A percentile compares a stretch with the other conserved stretches of the same genome.
Conservation (phyloP, 2,329 filamentous ascomycete species). For the Diaporthe batatas region DNA sequence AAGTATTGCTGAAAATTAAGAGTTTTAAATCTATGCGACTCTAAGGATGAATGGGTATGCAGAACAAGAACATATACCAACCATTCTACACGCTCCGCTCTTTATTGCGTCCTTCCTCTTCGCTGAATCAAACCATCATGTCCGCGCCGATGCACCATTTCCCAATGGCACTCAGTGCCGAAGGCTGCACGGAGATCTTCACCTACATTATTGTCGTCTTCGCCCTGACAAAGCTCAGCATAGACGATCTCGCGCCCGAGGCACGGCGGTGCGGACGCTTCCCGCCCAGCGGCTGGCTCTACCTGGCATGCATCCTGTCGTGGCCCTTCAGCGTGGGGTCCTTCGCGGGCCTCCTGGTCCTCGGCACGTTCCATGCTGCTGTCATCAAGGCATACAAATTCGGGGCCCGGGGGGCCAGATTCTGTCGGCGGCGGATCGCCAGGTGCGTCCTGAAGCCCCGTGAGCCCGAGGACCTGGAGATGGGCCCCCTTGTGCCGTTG, state of each 20-base stretch:
- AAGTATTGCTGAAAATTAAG: background rate
- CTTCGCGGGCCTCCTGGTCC: background rate
- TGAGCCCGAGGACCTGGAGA: background rate
- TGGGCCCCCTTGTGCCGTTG: background rate
- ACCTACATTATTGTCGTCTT: conserved; percentile 10
- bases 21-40: background rate
- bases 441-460: background rate
- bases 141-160: background rate
- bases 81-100: background rate
- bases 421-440: background rate
- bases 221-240: background rate
- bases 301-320: background rate
- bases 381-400: background rate
- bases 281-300: background rate
- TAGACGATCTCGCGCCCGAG: background rate
- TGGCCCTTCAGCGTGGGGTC: background rate
- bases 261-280: background rate
- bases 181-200: background rate
- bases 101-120: background rate
- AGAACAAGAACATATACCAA: background rate
- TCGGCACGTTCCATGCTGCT: background rate
- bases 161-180: background rate
- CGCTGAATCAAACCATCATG: background rate
- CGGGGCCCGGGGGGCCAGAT: background rate
- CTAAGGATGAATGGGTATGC: background rate